Evolutionary conservation across 352 stramenopile species (phyloP).

Genomic region (Phytophthora constricta): DNA sequence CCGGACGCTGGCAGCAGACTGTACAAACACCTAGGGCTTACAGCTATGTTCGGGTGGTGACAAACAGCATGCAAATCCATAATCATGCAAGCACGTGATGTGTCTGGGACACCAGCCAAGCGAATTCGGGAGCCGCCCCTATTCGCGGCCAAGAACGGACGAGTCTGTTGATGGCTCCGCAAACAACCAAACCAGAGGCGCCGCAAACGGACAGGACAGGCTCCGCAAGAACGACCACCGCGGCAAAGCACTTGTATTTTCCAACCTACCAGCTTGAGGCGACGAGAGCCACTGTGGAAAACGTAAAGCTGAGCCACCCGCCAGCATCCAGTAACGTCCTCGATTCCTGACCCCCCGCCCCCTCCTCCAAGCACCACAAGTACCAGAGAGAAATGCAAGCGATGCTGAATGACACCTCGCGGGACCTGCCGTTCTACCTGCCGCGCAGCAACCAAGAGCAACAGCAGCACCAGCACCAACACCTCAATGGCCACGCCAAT

Average conservation of each 20-base stretch:
- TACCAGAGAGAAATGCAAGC: constrained; percentile 38
- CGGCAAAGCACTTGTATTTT: constrained; percentile 35
- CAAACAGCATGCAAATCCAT: constrained; percentile 44
- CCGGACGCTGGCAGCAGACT: constrained; percentile 21
- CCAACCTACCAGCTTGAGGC: constrained; percentile 39
- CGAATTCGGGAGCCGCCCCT: constrained; percentile 27
- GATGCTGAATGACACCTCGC: constrained; percentile 38
- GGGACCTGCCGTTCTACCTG: constrained; percentile 44
- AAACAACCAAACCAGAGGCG: constrained; percentile 23
- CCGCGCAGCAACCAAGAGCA: constrained; percentile 30
- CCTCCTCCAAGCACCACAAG: not conserved
- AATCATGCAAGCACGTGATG: constrained; percentile 43
- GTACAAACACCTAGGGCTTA: not conserved
- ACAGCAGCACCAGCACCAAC: constrained; percentile 17
- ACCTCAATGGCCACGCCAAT: constrained; percentile 36
- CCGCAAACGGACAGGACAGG: constrained; percentile 17
- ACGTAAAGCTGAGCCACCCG: not conserved
- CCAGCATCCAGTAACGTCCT: constrained; percentile 17
- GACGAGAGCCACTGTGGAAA: constrained; percentile 43
- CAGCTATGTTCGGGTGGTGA: constrained; percentile 19
- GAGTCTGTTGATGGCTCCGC: constrained; percentile 36
- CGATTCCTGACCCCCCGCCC: not conserved
- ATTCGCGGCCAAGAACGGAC: constrained; percentile 32
- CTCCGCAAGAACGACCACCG: constrained; percentile 17
- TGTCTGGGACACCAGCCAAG: constrained; percentile 27